Conservation (phyloP, 352 stramenopile species). For the Globisporangium barbulae region DNA sequence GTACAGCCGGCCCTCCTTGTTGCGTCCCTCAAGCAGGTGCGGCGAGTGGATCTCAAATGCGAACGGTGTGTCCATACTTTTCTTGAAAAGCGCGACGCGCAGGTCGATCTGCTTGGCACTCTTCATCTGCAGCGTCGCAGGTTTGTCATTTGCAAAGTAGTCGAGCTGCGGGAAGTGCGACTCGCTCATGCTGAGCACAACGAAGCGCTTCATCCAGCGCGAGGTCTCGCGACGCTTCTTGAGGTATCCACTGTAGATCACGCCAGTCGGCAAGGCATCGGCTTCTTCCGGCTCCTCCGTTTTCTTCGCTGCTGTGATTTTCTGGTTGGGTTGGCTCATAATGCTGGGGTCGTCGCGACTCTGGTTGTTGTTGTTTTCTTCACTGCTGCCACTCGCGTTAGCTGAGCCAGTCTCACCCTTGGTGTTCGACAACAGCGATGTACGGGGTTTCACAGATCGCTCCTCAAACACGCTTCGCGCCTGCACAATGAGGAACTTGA, state of each 20-base stretch:
- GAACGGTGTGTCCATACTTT: constrained; percentile 72
- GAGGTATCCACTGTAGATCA: constrained; percentile 57
- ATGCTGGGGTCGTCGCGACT: background rate
- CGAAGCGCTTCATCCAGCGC: constrained; percentile 77
- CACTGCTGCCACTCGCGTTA: background rate
- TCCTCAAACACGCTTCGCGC: constrained; percentile 9
- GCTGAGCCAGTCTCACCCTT: background rate
- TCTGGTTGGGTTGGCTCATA: background rate
- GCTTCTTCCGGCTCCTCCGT: constrained; percentile 21
- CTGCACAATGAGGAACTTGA: constrained; percentile 53
- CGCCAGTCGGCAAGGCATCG: background rate
- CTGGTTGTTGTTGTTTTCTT: constrained; percentile 11
- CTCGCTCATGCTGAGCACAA: constrained; percentile 46
- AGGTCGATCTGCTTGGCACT: constrained; percentile 64
- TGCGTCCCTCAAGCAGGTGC: constrained; percentile 71
- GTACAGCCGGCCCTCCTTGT: constrained; percentile 87
- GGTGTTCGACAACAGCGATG: background rate
- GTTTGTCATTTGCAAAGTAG: constrained; percentile 66
- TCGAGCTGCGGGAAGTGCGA: constrained; percentile 44
- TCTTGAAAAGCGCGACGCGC: constrained; percentile 68
- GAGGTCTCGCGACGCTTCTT: constrained; percentile 78
- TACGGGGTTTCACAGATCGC: constrained; percentile 3
- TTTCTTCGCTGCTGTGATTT: background rate
- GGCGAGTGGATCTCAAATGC: constrained; percentile 91
- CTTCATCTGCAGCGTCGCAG: constrained; percentile 27